Evolutionary conservation across 1,139 yeast species (phyloP).

Genomic region (Pneumocystis carinii): DNA sequence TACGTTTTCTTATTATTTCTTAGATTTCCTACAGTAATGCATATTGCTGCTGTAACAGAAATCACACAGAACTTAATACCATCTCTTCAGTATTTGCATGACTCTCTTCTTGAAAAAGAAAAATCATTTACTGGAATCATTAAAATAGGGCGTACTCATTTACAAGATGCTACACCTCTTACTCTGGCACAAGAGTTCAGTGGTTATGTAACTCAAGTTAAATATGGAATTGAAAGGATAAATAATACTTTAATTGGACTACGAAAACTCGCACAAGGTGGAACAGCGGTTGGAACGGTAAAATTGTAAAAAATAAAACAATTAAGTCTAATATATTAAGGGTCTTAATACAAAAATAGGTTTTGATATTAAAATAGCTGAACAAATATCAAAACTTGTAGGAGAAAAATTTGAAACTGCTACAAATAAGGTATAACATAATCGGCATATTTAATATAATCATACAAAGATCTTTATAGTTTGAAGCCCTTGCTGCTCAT

Average conservation of each 20-base stretch:
- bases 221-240: constrained; percentile 78
- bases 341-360: constrained; percentile 90
- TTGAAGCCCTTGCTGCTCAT: constrained; percentile 97
- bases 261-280: constrained; percentile 88
- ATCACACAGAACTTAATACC: constrained; percentile 64
- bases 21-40: constrained; percentile 85
- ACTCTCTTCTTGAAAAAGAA: constrained; percentile 58
- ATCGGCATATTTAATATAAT: background rate
- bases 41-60: constrained; percentile 92
- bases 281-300: constrained; percentile 91
- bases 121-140: constrained; percentile 76
- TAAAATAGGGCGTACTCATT: constrained; percentile 96
- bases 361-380: constrained; percentile 71
- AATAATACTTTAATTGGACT: constrained; percentile 63
- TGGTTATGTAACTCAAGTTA: constrained; percentile 86
- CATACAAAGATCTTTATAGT: constrained; percentile 22
- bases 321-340: background rate
- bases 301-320: background rate
- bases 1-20: constrained; percentile 19
- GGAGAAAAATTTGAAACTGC: constrained; percentile 85
- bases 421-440: constrained; percentile 49
- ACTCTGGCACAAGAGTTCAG: constrained; percentile 96
- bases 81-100: constrained; percentile 59
- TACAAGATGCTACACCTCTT: constrained; percentile 96
- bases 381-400: constrained; percentile 62